Base-by-base conservation (phyloP, 192 early-diverging fungal genomes). In the Rhizophagus prolifer region DNA sequence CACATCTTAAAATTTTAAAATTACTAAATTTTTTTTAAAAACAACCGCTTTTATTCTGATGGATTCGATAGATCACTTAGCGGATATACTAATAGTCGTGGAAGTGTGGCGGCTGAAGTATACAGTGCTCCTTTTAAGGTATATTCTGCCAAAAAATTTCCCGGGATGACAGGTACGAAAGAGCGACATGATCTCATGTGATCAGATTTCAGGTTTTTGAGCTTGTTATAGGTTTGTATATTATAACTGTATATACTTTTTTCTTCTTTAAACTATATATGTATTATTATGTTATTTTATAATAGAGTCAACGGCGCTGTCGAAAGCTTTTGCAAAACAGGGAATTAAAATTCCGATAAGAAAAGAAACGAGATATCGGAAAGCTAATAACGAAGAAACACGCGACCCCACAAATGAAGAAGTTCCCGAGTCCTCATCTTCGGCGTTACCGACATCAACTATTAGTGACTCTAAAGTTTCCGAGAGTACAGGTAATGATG, bases 301-400 rank as follows among this genome's bases (percentile, higher is more conserved):
- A 71, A 61, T 79, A 86, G 91, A 92, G 79, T 94, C 91, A 12
- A 94, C 91, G 0, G 83, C 85, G 66, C 84, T 94, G 0, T 93
- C 92, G 23, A 91, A 89, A 79, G 86, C 86, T 54, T 92, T 93
- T 85, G 90, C 90, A 31, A 81, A 81, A 36, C 92, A 94, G 81
- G 91, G 91, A 28, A 94, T 92, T 78, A 94, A 94, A 79, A 92
- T 94, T 72, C 88, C 90, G 14, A 92, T 92, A 72, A 85, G 92
- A 38, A 93, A 91, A 71, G 84, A 86, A 58, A 78, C 75, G 13
- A 50, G 81, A 41, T 74, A 74, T 61, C 23, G 72, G 12, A 74
- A 61, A 60, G 6, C 31, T 2, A 58, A 38, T 74, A 61, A 60
- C 38, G 72, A 60, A 10, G 58, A 61, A 26, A 8, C 19, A 31